Evolutionary conservation across 2,329 filamentous ascomycete species (phyloP), one percentile per base, ranked within the genome.

Genomic region (Fusarium pseudonygamai): DNA sequence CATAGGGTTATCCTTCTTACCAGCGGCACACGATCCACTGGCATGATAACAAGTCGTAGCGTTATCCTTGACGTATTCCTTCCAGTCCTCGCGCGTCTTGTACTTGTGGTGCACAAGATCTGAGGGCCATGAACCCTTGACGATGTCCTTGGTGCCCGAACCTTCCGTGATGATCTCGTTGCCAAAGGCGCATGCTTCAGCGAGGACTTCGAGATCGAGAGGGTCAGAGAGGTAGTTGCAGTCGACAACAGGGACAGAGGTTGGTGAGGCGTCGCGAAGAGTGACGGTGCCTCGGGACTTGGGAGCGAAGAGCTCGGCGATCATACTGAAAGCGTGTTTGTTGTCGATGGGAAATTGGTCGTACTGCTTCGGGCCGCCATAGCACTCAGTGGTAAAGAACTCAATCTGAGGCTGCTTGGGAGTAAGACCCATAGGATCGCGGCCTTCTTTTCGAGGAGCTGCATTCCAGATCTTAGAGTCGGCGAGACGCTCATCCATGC

Each of bases 401-500:
- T 92, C 90, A 55, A 90, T 78, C 74, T 91, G 89, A 1, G 90
- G 88, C 75, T 92, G 90, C 11, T 80, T 78, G 0, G 83, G 80
- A 0, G 85, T 86, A 22, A 92, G 81, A 24, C 87, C 88, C 90
- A 92, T 92, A 0, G 90, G 89, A 73, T 92, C 90, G 9, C 90
- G 87, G 8, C 87, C 87, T 32, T 83, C 79, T 40, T 81, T 60
- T 11, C 85, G 83, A 0, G 84, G 80, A 1, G 88, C 87, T 9
- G 83, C 80, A 6, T 83, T 83, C 90, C 90, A 92, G 12, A 89
- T 74, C 7, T 85, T 82, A 2, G 87, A 86, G 72, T 89, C 83
- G 50, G 84, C 81, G 2, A 92, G 84, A 12, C 89, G 87, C 14
- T 90, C 85, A 66, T 91, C 89, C 1, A 92, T 82, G n/a, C 90